Base-by-base conservation (phyloP, 106 monocot genomes). In the Ottelia alismoides region DNA sequence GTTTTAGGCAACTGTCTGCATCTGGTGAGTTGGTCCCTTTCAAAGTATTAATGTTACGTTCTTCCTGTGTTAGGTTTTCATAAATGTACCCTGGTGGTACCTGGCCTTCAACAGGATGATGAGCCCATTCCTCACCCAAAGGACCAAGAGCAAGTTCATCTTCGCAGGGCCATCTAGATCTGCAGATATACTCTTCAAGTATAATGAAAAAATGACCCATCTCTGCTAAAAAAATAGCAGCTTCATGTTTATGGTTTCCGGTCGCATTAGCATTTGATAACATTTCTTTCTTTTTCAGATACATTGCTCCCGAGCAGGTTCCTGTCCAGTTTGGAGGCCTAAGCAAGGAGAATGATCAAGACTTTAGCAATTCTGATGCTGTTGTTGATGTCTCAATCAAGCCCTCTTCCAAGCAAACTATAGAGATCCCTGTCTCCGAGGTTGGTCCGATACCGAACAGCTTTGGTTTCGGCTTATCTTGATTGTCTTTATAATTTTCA, bases 51-150 rank as follows among this genome's bases (percentile, higher is more conserved):
- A n/a, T n/a, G n/a, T n/a, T n/a, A n/a, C n/a, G n/a, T n/a, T n/a
- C n/a, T n/a, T n/a, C n/a, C n/a, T n/a, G n/a, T n/a, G n/a, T n/a
- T 19, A 82, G 81, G 28, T 82, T 0, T 73, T 82, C 70, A 74
- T 82, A 65, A 77, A 77, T 52, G 77, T 82, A 24, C 82, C 82
- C 29, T 82, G 77, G 77, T 82, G 82, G 82, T 82, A 74, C 45
- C 58, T 77, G 25, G 77, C 82, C 6, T 77, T 63, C 77, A 72
- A 74, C 62, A 43, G 56, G 63, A 67, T 82, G 74, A 82, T 82
- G 56, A 70, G 73, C 44, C 73, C 77, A 16, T 74, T 82, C 66
- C 48, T 82, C 47, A 77, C 82, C 2, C 82, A 70, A 54, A 82
- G 82, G 57, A 74, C 51, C 51, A 82, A 77, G 82, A 82, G 82